Evolutionary conservation across 305 asterid genomes (phyloP).

Genomic region (Euphrasia arctica): DNA sequence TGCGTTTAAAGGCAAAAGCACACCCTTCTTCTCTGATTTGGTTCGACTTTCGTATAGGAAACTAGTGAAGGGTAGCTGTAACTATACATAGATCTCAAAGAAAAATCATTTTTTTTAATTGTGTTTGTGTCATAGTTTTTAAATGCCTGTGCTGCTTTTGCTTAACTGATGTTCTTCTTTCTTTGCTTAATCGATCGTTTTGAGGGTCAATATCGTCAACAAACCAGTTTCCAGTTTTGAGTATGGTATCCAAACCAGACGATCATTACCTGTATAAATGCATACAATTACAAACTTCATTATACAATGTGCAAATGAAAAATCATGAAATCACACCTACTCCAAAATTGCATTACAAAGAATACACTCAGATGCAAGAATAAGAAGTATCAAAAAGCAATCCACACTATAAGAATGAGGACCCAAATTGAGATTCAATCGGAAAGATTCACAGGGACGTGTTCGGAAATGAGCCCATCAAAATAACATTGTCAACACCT

Average conservation of each 20-base stretch:
- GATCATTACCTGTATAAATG: background rate
- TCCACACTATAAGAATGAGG: background rate
- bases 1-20: background rate
- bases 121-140: no score
- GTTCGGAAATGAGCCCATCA: conserved; percentile 75
- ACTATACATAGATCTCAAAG: background rate
- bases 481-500: conserved; percentile 44
- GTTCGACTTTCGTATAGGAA: conserved; percentile 1
- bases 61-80: background rate
- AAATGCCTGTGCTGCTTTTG: no score
- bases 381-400: conserved; percentile 14
- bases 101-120: no score
- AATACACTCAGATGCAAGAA: conserved; percentile 27
- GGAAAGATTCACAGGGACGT: conserved; percentile 41
- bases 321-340: conserved; percentile 21
- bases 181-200: no score
- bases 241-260: no score
- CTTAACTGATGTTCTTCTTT: no score
- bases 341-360: conserved; percentile 29
- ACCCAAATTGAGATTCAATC: conserved; percentile 1
- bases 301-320: conserved; percentile 21
- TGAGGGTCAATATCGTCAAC: no score
- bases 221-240: no score
- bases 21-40: background rate
- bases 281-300: conserved; percentile 4